phyloP scores from a whole-genome alignment of 1,284 basidiomycete species.

The Puccinia polysora region DNA sequence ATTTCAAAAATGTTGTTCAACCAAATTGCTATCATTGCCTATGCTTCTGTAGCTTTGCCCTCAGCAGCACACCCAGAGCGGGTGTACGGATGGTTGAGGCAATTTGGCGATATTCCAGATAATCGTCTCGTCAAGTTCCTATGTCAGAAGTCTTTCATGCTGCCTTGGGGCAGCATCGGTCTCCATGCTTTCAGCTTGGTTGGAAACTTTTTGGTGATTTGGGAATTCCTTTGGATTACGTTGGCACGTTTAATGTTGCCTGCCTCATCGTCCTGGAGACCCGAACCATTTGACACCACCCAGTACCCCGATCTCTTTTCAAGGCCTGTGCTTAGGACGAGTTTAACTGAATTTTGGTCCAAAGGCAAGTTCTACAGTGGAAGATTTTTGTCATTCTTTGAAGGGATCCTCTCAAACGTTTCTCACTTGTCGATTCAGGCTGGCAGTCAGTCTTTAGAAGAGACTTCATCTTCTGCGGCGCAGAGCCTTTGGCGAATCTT shows the following conservation, averaged over 20 bases:
- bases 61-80: slow-evolving; percentile 16
- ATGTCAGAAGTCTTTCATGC: background rate
- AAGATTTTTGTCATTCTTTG: background rate
- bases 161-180: slow-evolving; percentile 1
- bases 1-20: background rate
- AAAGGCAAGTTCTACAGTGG: slow-evolving; percentile 2
- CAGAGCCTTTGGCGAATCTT: slow-evolving; percentile 5
- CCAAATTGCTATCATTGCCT: background rate
- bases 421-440: background rate
- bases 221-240: slow-evolving; percentile 17
- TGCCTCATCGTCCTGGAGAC: slow-evolving; percentile 7
- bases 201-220: slow-evolving; percentile 14
- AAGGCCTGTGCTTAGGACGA: background rate
- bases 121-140: background rate
- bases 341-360: slow-evolving; percentile 35
- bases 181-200: slow-evolving; percentile 3
- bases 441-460: slow-evolving; percentile 38
- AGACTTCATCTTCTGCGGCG: slow-evolving; percentile 30
- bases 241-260: slow-evolving; percentile 11
- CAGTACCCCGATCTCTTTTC: slow-evolving; percentile 27
- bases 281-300: slow-evolving; percentile 32
- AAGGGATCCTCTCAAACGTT: background rate
- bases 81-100: background rate
- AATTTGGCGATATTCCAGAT: slow-evolving; percentile 22
- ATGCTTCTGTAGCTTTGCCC: slow-evolving; percentile 9